Evolutionary conservation across 2,329 filamentous ascomycete species (phyloP).

Genomic region (Pseudocercospora vitis): DNA sequence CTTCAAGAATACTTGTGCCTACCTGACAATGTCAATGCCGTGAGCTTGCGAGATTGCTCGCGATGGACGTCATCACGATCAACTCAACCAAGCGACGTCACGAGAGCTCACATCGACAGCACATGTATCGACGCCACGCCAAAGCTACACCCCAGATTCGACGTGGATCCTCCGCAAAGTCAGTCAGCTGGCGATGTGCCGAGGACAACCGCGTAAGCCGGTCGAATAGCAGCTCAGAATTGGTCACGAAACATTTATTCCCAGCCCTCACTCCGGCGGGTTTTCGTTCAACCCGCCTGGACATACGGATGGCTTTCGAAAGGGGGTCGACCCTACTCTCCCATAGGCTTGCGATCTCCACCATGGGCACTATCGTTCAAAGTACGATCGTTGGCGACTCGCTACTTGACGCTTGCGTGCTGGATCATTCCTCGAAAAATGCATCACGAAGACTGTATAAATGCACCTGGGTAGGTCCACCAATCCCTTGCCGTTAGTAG

Average conservation of each 20-base stretch:
- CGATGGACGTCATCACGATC: neutral
- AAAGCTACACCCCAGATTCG: neutral
- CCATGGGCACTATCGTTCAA: slow-evolving; percentile 3
- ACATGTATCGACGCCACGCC: neutral
- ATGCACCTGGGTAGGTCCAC: slow-evolving; percentile 10
- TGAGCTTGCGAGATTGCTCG: neutral
- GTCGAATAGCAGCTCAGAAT: slow-evolving; percentile 15
- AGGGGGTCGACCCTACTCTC: slow-evolving; percentile 16
- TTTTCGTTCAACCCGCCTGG: slow-evolving; percentile 22
- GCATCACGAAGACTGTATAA: slow-evolving; percentile 3
- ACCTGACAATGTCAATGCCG: neutral
- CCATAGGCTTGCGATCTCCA: slow-evolving; percentile 17
- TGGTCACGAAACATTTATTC: slow-evolving; percentile 19
- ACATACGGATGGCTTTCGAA: slow-evolving; percentile 21
- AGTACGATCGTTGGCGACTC: slow-evolving; percentile 2
- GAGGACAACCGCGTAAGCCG: slow-evolving; percentile 18
- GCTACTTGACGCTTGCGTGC: slow-evolving; percentile 3
- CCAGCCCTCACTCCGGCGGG: slow-evolving; percentile 18
- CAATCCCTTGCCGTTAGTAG: neutral
- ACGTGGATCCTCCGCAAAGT: slow-evolving; percentile 22
- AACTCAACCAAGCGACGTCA: slow-evolving; percentile 11
- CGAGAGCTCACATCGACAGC: too few species aligned
- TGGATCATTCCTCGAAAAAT: slow-evolving; percentile 3
- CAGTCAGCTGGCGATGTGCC: slow-evolving; percentile 10
- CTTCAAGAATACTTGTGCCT: neutral